Evolutionary conservation across 192 early-diverging fungal species (phyloP).

Genomic region (Backusella morwellensis): DNA sequence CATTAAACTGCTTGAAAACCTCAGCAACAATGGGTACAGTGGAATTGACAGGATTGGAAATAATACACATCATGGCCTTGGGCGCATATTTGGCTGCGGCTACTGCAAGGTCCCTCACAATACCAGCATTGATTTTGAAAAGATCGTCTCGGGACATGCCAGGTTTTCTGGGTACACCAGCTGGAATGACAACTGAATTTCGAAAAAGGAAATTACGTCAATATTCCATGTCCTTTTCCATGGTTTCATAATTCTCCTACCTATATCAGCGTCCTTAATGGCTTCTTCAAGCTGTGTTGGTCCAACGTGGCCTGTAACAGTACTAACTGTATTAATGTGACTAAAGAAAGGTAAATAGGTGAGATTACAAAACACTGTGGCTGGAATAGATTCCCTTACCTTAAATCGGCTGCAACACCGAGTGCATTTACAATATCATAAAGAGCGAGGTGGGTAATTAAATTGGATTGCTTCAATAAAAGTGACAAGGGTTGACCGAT

Average conservation of each 20-base stretch:
- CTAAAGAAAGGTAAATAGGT: slow-evolving; percentile 8
- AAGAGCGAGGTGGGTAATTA: slow-evolving; percentile 83
- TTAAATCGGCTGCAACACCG: slow-evolving; percentile 92
- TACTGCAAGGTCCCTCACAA: slow-evolving; percentile 81
- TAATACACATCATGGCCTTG: slow-evolving; percentile 84
- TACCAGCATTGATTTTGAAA: slow-evolving; percentile 98
- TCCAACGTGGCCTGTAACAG: slow-evolving; percentile 73
- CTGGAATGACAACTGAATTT: slow-evolving; percentile 81
- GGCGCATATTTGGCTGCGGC: slow-evolving; percentile 80
- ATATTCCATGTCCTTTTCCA: neutral
- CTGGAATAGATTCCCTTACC: slow-evolving; percentile 22
- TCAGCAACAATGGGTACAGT: slow-evolving; percentile 96
- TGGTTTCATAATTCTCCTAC: slow-evolving; percentile 13
- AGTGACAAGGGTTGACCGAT: slow-evolving; percentile 98
- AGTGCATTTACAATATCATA: slow-evolving; percentile 98
- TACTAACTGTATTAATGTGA: slow-evolving; percentile 85
- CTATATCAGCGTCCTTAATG: slow-evolving; percentile 57
- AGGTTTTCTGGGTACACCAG: slow-evolving; percentile 97
- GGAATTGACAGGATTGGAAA: slow-evolving; percentile 98
- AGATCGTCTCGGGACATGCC: slow-evolving; percentile 99
- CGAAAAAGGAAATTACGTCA: slow-evolving; percentile 2
- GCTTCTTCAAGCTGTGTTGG: slow-evolving; percentile 64
- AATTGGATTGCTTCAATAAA: slow-evolving; percentile 85
- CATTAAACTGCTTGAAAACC: slow-evolving; percentile 86
- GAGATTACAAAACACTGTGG: neutral